phyloP scores from a whole-genome alignment of 2,329 filamentous ascomycete species.

The Pseudogymnoascus sp. region DNA sequence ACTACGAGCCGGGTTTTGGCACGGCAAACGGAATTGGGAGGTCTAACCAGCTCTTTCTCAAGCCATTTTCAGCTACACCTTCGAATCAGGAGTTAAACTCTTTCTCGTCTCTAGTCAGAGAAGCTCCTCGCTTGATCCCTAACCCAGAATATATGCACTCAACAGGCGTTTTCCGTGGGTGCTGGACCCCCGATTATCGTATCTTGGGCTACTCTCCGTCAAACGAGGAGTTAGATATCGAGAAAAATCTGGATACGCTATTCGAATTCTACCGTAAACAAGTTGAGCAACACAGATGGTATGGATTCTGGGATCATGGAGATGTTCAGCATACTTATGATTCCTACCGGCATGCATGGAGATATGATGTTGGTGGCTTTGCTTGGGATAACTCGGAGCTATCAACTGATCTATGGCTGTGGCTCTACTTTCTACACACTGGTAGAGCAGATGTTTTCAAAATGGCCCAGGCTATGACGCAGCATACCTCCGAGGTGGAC shows the following conservation, averaged over 20 bases:
- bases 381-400: constrained; percentile 61
- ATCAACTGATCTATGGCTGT: constrained; percentile 55
- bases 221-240: constrained; percentile 31
- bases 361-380: constrained; percentile 57
- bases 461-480: constrained; percentile 50
- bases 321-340: constrained; percentile 60
- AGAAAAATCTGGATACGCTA: constrained; percentile 48
- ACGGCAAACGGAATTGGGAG: constrained; percentile 51
- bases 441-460: constrained; percentile 50
- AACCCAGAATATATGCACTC: constrained; percentile 41
- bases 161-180: constrained; percentile 46
- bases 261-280: constrained; percentile 49
- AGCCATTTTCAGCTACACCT: constrained; percentile 46
- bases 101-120: constrained; percentile 40
- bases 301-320: constrained; percentile 56
- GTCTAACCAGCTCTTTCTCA: constrained; percentile 50
- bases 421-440: constrained; percentile 55
- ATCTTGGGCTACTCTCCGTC: constrained; percentile 24
- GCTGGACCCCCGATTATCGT: constrained; percentile 41
- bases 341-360: constrained; percentile 50
- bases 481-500: constrained; percentile 55
- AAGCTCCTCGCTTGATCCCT: constrained; percentile 45
- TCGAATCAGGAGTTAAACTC: constrained; percentile 38
- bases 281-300: constrained; percentile 52
- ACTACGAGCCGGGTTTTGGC: constrained; percentile 48